Base-by-base conservation (phyloP, 148 eudicot genomes). In the Oxyria digyna region DNA sequence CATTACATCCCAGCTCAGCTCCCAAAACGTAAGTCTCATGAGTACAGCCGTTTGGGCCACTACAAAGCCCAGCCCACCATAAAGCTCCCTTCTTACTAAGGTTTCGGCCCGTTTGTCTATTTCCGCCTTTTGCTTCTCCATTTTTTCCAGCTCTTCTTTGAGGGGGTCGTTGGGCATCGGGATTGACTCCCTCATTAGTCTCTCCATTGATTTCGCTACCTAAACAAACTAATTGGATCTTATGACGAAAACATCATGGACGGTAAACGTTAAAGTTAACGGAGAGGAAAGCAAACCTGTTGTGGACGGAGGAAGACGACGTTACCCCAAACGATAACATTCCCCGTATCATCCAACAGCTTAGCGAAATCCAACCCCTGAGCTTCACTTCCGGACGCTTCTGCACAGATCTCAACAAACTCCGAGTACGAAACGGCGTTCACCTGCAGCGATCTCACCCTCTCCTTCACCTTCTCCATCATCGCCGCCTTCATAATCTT, bases 11-110 rank as follows among this genome's bases (percentile, higher is more conserved):
- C 94, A 87, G 49, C 67, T 81, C 0, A 87, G 81, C 50, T 87
- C 94, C 94, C 94, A 87, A 62, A 87, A 85, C 3, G 94, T 87
- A 0, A 87, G 85, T 83, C 94, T 87, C 89, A 87, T 87, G 57
- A 80, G 85, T 64, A 75, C 89, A 75, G 79, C 23, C 15, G 85
- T 85, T 74, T 87, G 94, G 6, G 78, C 27, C 37, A 74, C 62
- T 18, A 81, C 2, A 38, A 80, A 78, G 75, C 86, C 94, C 77
- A 87, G 76, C 74, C 94, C 94, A 74, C 73, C 49, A 41, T 78
- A 87, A 10, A 87, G 83, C 49, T 87, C 94, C 1, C 69, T 46
- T 43, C 62, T 78, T 7, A 87, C 89, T 3, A 71, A 66, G 7
- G 76, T 68, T 18, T 76, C 74, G 67, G 94, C 87, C 62, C 74